phyloP scores from a whole-genome alignment of 78 protist genomes.

The Dictyostelium intermedium region DNA sequence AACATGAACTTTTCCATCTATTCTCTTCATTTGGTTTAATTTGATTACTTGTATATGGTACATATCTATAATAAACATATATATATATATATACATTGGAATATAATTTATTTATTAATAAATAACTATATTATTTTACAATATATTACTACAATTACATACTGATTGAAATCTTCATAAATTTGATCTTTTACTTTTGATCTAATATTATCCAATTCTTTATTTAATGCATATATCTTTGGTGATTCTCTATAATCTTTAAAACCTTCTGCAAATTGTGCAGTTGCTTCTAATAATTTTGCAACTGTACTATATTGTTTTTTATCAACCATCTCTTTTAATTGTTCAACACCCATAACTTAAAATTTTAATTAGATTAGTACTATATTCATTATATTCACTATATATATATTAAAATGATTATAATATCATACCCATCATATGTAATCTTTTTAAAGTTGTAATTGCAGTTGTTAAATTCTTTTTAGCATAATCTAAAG shows the following conservation, averaged over 20 bases:
- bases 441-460: constrained; percentile 87
- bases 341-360: constrained; percentile 67
- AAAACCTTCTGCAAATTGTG: constrained; percentile 60
- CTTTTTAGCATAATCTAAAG: constrained; percentile 92
- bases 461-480: constrained; percentile 89
- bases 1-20: constrained; percentile 70
- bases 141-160: neutral
- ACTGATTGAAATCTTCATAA: constrained; percentile 57
- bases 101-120: too few species aligned
- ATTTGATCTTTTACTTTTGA: constrained; percentile 49
- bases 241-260: constrained; percentile 72
- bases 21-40: constrained; percentile 49
- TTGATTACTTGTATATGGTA: constrained; percentile 47
- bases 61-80: neutral
- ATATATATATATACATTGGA: neutral
- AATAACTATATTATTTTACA: too few species aligned
- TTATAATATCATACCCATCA: constrained; percentile 41
- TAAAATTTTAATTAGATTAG: neutral
- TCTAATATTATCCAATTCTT: constrained; percentile 66
- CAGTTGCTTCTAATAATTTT: constrained; percentile 56
- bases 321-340: constrained; percentile 52
- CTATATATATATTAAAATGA: neutral
- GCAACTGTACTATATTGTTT: constrained; percentile 65
- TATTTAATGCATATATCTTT: constrained; percentile 49
- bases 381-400: too few species aligned